Evolutionary conservation across 139 green algal species (phyloP).

Genomic region (Choricystis sp.): DNA sequence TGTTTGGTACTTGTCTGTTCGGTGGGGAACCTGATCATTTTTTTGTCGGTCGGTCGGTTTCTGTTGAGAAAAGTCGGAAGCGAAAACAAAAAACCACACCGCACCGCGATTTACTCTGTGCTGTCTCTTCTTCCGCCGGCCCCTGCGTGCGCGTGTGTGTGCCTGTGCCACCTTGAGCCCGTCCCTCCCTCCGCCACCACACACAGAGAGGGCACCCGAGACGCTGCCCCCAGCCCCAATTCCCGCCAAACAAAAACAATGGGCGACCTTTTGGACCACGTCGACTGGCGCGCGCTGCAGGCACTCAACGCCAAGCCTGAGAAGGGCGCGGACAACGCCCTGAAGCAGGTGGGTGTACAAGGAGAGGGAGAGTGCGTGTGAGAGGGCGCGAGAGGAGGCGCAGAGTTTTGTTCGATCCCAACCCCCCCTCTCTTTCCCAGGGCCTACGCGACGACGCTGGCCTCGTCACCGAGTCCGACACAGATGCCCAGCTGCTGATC

Average conservation of each 20-base stretch:
- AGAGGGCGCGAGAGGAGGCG: too few relatives aligned
- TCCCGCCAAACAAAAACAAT: neutral
- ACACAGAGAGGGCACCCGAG: neutral
- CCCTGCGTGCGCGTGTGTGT: too few relatives aligned
- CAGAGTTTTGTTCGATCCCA: too few relatives aligned
- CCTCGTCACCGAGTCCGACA: slow-evolving; percentile 59
- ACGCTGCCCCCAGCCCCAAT: too few relatives aligned
- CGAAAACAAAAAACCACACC: too few relatives aligned
- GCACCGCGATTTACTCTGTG: too few relatives aligned
- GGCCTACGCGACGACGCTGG: slow-evolving; percentile 56
- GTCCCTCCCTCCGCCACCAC: neutral
- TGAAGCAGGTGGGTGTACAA: slow-evolving; percentile 36
- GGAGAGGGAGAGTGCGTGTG: neutral
- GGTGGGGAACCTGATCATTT: too few relatives aligned
- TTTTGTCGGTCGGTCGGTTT: too few relatives aligned
- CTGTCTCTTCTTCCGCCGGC: too few relatives aligned
- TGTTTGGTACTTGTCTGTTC: too few relatives aligned
- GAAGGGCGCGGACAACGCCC: slow-evolving; percentile 30
- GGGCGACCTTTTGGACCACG: slow-evolving; percentile 20
- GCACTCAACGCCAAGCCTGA: slow-evolving; percentile 54
- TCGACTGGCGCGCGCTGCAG: slow-evolving; percentile 55
- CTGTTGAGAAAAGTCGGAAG: too few relatives aligned
- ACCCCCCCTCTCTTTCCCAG: slow-evolving; percentile 13
- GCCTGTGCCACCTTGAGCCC: neutral
- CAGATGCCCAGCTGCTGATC: slow-evolving; percentile 74